phyloP scores from a whole-genome alignment of 2,329 filamentous ascomycete species.

The Aspergillus arachidicola region DNA sequence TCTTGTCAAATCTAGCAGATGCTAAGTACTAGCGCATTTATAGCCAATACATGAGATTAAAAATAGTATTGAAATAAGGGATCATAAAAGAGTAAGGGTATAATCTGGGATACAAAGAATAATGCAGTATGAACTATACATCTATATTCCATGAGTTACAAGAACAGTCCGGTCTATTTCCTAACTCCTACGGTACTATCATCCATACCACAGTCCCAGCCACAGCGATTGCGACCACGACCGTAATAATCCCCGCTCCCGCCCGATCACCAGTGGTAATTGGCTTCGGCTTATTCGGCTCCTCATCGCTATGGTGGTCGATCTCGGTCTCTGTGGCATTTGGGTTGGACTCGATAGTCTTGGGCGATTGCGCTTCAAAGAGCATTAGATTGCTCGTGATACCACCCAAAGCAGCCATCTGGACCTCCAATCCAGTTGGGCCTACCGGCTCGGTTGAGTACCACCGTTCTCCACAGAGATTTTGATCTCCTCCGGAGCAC shows the following conservation, averaged over 20 bases:
- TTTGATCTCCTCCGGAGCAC: not conserved
- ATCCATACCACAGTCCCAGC: not conserved
- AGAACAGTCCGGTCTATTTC: too few species aligned
- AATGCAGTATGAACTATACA: too few species aligned
- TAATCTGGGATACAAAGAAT: too few species aligned
- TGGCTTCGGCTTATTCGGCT: not conserved
- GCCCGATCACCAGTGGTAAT: not conserved
- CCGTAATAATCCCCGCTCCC: not conserved
- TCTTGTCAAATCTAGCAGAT: too few species aligned
- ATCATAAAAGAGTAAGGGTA: too few species aligned
- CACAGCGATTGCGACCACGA: not conserved
- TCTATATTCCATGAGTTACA: too few species aligned
- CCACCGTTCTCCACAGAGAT: not conserved
- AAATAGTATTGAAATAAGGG: too few species aligned
- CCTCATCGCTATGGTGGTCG: not conserved
- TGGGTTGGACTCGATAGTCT: not conserved
- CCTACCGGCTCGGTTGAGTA: not conserved
- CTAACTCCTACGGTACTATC: not conserved
- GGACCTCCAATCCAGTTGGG: not conserved
- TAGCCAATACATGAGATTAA: too few species aligned
- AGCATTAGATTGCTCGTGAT: not conserved
- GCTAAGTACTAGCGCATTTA: too few species aligned
- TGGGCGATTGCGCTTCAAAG: not conserved
- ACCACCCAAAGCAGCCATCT: not conserved
- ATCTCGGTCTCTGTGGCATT: not conserved